Evolutionary conservation across 2,329 filamentous ascomycete genomes (phyloP).

Genomic region (Juglanconis juglandina): DNA sequence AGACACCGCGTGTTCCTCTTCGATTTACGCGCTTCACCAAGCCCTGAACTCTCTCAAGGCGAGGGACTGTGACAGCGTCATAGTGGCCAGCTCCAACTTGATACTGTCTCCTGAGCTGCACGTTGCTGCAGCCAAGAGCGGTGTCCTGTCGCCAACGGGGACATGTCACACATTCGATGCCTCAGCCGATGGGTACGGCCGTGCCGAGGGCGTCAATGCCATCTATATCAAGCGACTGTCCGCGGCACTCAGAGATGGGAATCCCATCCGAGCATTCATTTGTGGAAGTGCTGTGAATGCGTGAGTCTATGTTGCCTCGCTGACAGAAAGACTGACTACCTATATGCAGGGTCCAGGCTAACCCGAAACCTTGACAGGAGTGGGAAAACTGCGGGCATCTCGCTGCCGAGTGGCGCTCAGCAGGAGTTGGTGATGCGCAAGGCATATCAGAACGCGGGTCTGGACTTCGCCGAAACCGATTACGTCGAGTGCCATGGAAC

Average conservation of each 20-base stretch:
- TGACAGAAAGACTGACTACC: too few relatives aligned
- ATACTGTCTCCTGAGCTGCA: conserved; percentile 24
- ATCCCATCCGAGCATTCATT: conserved; percentile 39
- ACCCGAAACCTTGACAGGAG: too few relatives aligned
- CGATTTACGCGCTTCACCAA: conserved; percentile 29
- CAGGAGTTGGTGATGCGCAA: too few relatives aligned
- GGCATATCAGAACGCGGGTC: too few relatives aligned
- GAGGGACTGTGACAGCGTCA: conserved; percentile 26
- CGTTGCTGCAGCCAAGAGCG: conserved; percentile 28
- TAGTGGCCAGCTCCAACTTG: background rate
- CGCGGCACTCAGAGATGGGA: conserved; percentile 43
- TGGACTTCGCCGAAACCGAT: too few relatives aligned
- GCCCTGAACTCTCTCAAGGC: conserved; percentile 27
- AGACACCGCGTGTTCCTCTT: conserved; percentile 32
- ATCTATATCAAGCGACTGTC: conserved; percentile 45
- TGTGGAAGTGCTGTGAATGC: conserved; percentile 11
- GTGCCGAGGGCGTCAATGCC: conserved; percentile 45
- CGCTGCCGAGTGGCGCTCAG: too few relatives aligned
- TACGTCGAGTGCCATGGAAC: too few relatives aligned
- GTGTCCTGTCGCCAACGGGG: conserved; percentile 33
- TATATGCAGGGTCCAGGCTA: too few relatives aligned
- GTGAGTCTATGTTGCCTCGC: background rate
- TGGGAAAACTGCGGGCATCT: too few relatives aligned
- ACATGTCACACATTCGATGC: conserved; percentile 37
- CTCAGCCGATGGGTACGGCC: conserved; percentile 46